Percentiles rank a stretch among this genome's conserved stretches.
phyloP scores from a whole-genome alignment of 139 green algal genomes.

The Coelastrella sp. region DNA sequence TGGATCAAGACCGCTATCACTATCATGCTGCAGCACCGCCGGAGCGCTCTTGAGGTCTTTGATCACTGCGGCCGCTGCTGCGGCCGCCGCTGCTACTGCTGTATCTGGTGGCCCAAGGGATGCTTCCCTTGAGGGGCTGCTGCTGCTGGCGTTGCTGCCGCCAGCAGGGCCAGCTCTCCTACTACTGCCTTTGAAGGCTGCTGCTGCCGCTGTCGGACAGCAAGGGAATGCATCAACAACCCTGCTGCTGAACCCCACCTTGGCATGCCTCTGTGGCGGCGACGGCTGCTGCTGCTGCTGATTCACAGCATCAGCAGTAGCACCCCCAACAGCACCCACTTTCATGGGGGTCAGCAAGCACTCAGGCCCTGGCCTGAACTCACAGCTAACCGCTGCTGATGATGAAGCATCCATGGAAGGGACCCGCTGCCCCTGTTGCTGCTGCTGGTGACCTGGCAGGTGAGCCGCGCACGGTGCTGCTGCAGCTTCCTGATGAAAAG shows the following conservation, averaged over 20 bases:
- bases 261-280: background rate
- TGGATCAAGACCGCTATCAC: background rate
- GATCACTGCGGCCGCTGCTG: too few species aligned
- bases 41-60: too few species aligned
- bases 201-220: background rate
- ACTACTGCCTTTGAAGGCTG: background rate
- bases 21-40: background rate
- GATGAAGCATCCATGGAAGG: background rate
- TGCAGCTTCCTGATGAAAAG: background rate
- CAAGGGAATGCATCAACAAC: too few species aligned
- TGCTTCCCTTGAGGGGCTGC: too few species aligned
- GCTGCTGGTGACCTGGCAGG: background rate
- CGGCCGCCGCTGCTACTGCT: too few species aligned
- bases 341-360: conserved; percentile 11
- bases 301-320: background rate
- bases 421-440: conserved; percentile 2
- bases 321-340: background rate
- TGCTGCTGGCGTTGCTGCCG: too few species aligned
- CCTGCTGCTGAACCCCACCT: too few species aligned
- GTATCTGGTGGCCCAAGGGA: too few species aligned
- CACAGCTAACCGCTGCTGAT: background rate
- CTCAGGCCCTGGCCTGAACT: conserved; percentile 1
- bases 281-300: conserved; percentile 11
- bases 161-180: too few species aligned
- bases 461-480: too few species aligned